A percentile compares a stretch with the other conserved stretches of the same genome.
phyloP scores from a whole-genome alignment of 2,329 filamentous ascomycete species.

The Fusarium proliferatum region DNA sequence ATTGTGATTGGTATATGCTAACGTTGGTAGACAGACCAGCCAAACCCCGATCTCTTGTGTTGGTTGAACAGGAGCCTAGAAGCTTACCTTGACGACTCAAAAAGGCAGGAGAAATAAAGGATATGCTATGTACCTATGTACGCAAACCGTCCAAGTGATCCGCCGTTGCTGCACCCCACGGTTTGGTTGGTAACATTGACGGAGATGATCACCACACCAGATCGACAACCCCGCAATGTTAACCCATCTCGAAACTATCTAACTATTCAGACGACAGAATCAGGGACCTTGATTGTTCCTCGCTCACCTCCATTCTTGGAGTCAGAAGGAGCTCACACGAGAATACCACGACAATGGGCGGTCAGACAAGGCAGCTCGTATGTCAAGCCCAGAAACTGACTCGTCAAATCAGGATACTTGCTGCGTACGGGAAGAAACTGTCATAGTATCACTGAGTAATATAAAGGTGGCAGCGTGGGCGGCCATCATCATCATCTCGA shows the following conservation, averaged over 20 bases:
- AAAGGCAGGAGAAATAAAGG: not conserved
- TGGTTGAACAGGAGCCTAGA: no score
- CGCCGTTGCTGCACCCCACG: constrained; percentile 36
- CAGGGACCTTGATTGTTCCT: not conserved
- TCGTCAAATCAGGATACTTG: constrained; percentile 1
- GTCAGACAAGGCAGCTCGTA: not conserved
- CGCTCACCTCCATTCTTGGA: not conserved
- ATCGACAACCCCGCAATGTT: constrained; percentile 43
- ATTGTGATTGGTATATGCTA: no score
- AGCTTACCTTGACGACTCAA: not conserved
- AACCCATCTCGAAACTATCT: constrained; percentile 8
- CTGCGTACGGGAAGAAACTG: not conserved
- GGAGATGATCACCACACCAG: constrained; percentile 38
- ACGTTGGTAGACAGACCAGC: no score
- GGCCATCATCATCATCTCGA: not conserved
- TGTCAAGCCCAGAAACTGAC: not conserved
- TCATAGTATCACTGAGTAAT: not conserved
- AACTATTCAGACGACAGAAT: not conserved
- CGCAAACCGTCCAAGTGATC: constrained; percentile 19
- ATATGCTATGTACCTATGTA: not conserved
- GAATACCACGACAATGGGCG: not conserved
- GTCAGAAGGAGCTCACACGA: not conserved
- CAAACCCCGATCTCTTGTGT: no score
- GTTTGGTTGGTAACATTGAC: constrained; percentile 30
- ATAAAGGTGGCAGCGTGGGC: not conserved